Conservation (phyloP, 2,329 filamentous ascomycete species). For the Ophiosphaerella korrae region DNA sequence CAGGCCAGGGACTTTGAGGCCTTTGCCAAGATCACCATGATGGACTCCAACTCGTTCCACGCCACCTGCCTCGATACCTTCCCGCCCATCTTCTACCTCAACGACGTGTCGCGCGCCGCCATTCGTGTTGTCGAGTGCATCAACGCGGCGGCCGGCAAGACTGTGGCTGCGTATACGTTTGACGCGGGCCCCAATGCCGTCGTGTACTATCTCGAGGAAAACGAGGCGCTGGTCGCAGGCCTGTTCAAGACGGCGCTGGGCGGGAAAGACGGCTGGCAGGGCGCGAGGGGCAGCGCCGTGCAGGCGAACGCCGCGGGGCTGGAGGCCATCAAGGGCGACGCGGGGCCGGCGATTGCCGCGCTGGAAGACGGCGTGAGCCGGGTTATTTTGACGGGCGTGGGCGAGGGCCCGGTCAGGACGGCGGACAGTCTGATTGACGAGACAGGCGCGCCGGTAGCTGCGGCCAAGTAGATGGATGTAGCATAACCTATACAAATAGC, state of each 20-base stretch:
- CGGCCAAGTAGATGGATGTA: conserved; percentile 3
- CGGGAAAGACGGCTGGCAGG: conserved; percentile 73
- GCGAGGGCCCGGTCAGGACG: conserved; percentile 83
- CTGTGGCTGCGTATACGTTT: conserved; percentile 92
- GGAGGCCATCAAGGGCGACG: conserved; percentile 61
- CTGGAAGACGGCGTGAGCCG: conserved; percentile 82
- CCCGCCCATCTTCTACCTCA: conserved; percentile 98
- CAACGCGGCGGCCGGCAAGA: conserved; percentile 78
- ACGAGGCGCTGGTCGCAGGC: conserved; percentile 74
- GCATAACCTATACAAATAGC: too few species aligned
- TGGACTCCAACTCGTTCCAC: conserved; percentile 96
- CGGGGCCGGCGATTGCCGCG: conserved; percentile 45
- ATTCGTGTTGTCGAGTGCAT: conserved; percentile 88
- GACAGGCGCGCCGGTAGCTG: conserved; percentile 48
- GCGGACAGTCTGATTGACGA: conserved; percentile 76
- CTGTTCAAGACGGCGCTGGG: conserved; percentile 72
- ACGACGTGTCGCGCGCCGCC: conserved; percentile 86
- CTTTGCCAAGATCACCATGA: conserved; percentile 93
- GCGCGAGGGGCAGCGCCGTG: conserved; percentile 57
- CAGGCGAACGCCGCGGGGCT: conserved; percentile 62
- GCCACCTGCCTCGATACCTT: conserved; percentile 92
- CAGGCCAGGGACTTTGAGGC: conserved; percentile 76
- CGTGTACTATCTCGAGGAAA: conserved; percentile 88
- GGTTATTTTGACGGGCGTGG: conserved; percentile 89
- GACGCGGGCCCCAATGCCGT: conserved; percentile 97